A percentile compares a stretch with the other conserved stretches of the same genome.
phyloP scores from a whole-genome alignment of 2,329 filamentous ascomycete genomes.

The Penicillium rolfsii region DNA sequence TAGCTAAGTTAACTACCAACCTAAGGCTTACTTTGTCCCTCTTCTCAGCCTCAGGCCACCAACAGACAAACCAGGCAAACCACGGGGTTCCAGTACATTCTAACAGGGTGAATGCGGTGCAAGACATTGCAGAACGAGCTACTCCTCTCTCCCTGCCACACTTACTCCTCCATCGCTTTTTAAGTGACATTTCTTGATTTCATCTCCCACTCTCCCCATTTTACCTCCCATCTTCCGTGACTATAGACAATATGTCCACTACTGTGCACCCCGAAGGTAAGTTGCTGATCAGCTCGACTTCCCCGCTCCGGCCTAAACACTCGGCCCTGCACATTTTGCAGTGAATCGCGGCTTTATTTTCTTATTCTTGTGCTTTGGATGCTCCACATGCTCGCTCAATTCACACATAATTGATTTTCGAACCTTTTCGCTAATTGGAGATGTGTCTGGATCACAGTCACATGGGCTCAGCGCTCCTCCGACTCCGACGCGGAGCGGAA shows the following conservation, averaged over 20 bases:
- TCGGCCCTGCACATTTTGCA: constrained; percentile 29
- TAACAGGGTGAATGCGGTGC: constrained; percentile 33
- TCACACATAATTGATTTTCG: constrained; percentile 4
- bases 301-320: constrained; percentile 34
- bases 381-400: constrained; percentile 9
- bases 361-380: constrained; percentile 5
- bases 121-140: constrained; percentile 30
- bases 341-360: constrained; percentile 22
- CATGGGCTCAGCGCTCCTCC: constrained; percentile 97
- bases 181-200: constrained; percentile 17
- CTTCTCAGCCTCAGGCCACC: constrained; percentile 1
- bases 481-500: constrained; percentile 80
- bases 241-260: constrained; percentile 30
- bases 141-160: constrained; percentile 24
- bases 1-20: no score
- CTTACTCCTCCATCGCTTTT: constrained; percentile 15
- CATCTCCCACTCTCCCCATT: constrained; percentile 9
- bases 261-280: constrained; percentile 53
- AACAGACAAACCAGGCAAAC: constrained; percentile 42
- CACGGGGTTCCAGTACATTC: constrained; percentile 48
- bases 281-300: constrained; percentile 35
- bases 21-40: neutral
- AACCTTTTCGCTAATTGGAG: neutral
- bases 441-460: constrained; percentile 62
- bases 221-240: constrained; percentile 6